phyloP scores from a whole-genome alignment of 164 flowering plant genomes.

The Buxus sempervirens region DNA sequence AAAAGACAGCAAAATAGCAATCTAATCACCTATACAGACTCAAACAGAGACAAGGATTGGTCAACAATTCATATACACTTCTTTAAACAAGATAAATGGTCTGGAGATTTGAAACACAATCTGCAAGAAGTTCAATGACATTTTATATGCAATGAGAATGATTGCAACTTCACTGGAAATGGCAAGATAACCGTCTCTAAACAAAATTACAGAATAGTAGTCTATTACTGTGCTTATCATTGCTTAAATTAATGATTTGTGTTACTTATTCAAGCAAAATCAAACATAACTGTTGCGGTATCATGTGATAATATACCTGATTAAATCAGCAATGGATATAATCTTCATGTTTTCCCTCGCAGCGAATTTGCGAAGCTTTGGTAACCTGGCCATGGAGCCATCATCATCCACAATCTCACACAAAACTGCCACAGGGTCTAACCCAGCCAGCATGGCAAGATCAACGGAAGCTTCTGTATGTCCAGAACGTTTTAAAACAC shows the following conservation, averaged over 20 bases:
- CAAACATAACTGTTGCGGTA: too few relatives aligned
- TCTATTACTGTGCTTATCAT: too few relatives aligned
- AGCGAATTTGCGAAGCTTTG: conserved; percentile 80
- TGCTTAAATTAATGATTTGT: not conserved
- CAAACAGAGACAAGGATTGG: too few relatives aligned
- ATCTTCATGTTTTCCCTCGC: conserved; percentile 68
- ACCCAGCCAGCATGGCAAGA: conserved; percentile 82
- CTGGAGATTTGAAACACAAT: too few relatives aligned
- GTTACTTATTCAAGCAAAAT: too few relatives aligned
- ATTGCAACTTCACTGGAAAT: not conserved
- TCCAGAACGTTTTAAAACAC: conserved; percentile 95
- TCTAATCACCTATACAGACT: not conserved
- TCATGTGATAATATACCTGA: conserved; percentile 47
- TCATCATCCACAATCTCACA: conserved; percentile 99
- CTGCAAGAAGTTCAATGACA: too few relatives aligned
- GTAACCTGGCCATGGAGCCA: conserved; percentile 95
- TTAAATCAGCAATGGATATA: conserved; percentile 85
- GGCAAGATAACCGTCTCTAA: not conserved
- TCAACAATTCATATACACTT: too few relatives aligned
- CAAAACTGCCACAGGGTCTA: conserved; percentile 74
- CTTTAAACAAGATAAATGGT: too few relatives aligned
- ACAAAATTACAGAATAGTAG: too few relatives aligned
- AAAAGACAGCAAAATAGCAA: not conserved
- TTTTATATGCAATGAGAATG: not conserved
- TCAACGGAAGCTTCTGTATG: conserved; percentile 98